Evolutionary conservation across 1,139 yeast genomes (phyloP), one percentile per base, ranked within the genome.

Genomic region (Kodamaea ohmeri): DNA sequence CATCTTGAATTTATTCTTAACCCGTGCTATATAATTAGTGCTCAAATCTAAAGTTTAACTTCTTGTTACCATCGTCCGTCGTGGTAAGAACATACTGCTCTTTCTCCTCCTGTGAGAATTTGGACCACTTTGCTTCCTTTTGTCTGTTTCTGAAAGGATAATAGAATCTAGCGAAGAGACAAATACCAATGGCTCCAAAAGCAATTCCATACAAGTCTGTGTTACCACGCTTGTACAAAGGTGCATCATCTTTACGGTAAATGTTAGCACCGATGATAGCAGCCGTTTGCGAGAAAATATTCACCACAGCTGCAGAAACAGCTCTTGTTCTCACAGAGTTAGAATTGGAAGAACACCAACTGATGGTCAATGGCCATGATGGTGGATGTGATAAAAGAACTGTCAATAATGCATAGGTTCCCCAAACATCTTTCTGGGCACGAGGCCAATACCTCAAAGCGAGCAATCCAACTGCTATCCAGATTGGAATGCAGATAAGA

Each of bases 41-140:
- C 9, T 43, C 55, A 44, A 66, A 67, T 33, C 56, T 55, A 42
- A 79, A 80, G 51, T 81, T 83, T 31, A 80, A 58, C 26, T 85
- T 58, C 51, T 70, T 68, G 46, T 74, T 77, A 9, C 86, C 86
- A 32, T 55, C 58, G 47, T 79, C 81, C 0, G 51, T 61, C 5
- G 78, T 70, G 11, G 52, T 63, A 4, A 45, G 43, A 24, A 67
- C 51, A 49, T 81, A 81, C 11, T 63, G 51, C 6, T 60, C 63
- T 48, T 64, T 65, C 47, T 80, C 79, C 16, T 74, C 77, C 1
- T 47, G 51, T 3, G 72, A 53, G 74, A 78, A 55, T 2, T 57
- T 50, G 38, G 57, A 49, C 87, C 87, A 81, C 8, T 51, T 53
- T 37, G 43, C 53, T 3, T 62, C 74, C 36, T 72, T 72, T 19